Evolutionary conservation across 768 basidiomycete species (phyloP).

Genomic region (Sporobolomyces roseus): DNA sequence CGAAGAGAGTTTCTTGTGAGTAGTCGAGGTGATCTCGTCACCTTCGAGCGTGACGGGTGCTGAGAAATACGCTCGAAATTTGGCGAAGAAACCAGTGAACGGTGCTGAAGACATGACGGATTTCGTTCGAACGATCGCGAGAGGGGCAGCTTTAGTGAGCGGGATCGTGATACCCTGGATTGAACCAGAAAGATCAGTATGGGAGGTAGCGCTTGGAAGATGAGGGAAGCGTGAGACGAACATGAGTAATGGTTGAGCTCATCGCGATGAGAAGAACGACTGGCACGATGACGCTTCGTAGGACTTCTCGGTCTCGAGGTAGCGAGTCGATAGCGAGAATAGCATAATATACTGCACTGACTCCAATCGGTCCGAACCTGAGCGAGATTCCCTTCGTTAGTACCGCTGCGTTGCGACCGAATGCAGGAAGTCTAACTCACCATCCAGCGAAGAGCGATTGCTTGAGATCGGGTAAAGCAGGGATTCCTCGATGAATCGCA

Average conservation of each 20-base stretch:
- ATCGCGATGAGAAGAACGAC: conserved; percentile 51
- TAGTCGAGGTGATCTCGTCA: not conserved
- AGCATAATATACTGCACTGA: conserved; percentile 46
- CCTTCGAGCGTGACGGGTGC: not conserved
- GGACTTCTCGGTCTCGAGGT: conserved; percentile 47
- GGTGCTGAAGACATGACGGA: conserved; percentile 14
- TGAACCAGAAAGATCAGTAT: too few relatives aligned
- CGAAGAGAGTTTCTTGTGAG: too few relatives aligned
- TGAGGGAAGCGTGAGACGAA: not conserved
- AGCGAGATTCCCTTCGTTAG: not conserved
- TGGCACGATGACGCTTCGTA: conserved; percentile 47
- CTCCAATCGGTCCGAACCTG: conserved; percentile 43
- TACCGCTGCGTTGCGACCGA: not conserved
- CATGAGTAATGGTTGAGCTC: conserved; percentile 49
- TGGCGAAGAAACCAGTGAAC: not conserved
- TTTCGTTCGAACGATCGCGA: conserved; percentile 27
- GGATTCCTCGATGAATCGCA: conserved; percentile 45
- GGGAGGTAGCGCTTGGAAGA: not conserved
- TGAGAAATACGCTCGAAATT: too few relatives aligned
- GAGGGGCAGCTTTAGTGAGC: conserved; percentile 44
- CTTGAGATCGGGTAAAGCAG: conserved; percentile 45
- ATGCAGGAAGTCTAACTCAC: conserved; percentile 40
- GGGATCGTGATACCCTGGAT: conserved; percentile 49
- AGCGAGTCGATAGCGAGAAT: conserved; percentile 48
- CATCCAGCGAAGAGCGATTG: conserved; percentile 50